Conservation (phyloP, 805 yeast genomes). For the Cyberlindnera veronae region DNA sequence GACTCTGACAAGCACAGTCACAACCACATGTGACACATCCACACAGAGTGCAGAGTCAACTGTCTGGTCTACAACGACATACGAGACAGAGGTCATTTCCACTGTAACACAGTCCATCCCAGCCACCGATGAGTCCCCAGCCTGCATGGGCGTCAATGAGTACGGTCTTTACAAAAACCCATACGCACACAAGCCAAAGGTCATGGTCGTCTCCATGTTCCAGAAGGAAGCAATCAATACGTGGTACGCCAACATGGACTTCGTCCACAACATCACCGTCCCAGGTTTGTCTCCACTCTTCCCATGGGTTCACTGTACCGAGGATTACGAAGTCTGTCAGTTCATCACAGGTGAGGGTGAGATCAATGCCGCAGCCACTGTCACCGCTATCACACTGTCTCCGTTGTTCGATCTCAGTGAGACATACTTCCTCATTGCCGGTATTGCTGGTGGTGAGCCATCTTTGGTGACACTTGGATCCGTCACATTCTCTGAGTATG, state of each 20-base stretch:
- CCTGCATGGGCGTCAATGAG: constrained; percentile 4
- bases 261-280: constrained; percentile 15
- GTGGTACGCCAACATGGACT: constrained; percentile 14
- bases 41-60: constrained; percentile 9
- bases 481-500: constrained; percentile 16
- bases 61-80: constrained; percentile 8
- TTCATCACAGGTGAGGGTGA: constrained; percentile 18
- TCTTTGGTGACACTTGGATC: constrained; percentile 13
- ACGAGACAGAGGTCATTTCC: background rate
- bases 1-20: constrained; percentile 6
- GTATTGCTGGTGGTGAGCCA: constrained; percentile 19
- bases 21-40: constrained; percentile 11
- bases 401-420: constrained; percentile 13
- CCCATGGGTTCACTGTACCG: constrained; percentile 18
- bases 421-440: constrained; percentile 16
- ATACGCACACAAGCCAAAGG: constrained; percentile 14
- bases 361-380: constrained; percentile 17
- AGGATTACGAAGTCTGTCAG: constrained; percentile 12
- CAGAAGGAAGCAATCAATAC: constrained; percentile 12
- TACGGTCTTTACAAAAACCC: constrained; percentile 14
- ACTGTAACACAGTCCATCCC: constrained; percentile 4
- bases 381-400: constrained; percentile 11
- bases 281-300: constrained; percentile 15
- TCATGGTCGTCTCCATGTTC: constrained; percentile 12
- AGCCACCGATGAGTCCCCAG: background rate